Evolutionary conservation across 176 grass and related monocot species (phyloP).

Genomic region (Metroxylon sagu): DNA sequence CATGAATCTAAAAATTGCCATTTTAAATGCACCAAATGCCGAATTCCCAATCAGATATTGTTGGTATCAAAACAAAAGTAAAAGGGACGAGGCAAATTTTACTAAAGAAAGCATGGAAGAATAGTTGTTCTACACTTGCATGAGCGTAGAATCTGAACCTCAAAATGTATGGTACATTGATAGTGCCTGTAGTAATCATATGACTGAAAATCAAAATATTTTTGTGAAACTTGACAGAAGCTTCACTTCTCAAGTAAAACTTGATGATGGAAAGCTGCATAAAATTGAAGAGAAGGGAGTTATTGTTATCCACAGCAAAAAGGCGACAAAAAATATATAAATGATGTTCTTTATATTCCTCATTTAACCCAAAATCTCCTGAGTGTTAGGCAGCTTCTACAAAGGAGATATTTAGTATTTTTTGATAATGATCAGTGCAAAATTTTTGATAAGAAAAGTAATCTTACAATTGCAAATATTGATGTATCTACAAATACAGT

Average conservation of each 20-base stretch:
- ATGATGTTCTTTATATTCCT: too few relatives aligned
- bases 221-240: slow-evolving; percentile 2
- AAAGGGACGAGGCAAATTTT: too few relatives aligned
- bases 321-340: too few relatives aligned
- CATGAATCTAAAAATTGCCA: too few relatives aligned
- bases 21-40: too few relatives aligned
- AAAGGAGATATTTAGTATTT: background rate
- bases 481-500: too few relatives aligned
- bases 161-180: slow-evolving; percentile 4
- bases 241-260: background rate
- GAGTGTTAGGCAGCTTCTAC: background rate
- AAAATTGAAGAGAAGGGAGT: slow-evolving; percentile 13
- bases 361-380: too few relatives aligned
- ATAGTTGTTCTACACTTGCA: background rate
- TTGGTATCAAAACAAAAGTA: too few relatives aligned
- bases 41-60: too few relatives aligned
- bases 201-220: background rate
- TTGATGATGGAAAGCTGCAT: background rate
- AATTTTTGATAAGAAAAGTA: background rate
- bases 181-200: slow-evolving; percentile 12
- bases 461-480: too few relatives aligned
- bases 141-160: background rate
- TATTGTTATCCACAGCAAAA: background rate
- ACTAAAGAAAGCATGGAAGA: background rate
- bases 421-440: too few relatives aligned